These are phyloP conservation scores for Phenoliferia sp. DNA, from an alignment of 1,284 basidiomycete genomes.

Conservation along the genomic window DNA sequence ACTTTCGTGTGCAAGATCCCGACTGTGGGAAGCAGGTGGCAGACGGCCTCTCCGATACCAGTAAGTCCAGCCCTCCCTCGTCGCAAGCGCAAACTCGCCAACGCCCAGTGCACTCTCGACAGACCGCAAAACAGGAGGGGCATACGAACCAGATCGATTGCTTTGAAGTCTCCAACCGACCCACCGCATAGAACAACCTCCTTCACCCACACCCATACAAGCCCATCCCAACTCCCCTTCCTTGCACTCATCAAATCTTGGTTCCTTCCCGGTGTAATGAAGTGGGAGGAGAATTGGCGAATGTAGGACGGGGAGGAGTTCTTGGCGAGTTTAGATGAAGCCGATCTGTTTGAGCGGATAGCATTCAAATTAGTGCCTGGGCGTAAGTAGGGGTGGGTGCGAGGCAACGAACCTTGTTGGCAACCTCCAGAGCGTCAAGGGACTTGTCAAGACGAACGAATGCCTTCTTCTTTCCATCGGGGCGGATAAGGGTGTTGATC, in stretches of 20 bases:
- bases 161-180: not conserved
- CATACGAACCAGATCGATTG: not conserved
- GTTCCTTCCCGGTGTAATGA: not conserved
- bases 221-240: not conserved
- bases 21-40: too few relatives aligned
- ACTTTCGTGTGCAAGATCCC: too few relatives aligned
- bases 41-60: not conserved
- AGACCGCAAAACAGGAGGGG: not conserved
- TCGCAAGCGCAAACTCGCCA: not conserved
- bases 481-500: constrained; percentile 97
- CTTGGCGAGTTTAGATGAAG: constrained; percentile 58
- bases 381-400: not conserved
- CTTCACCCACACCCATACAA: not conserved
- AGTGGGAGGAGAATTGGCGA: not conserved
- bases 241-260: not conserved
- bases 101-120: not conserved
- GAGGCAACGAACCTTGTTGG: constrained; percentile 79
- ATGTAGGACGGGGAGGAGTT: not conserved
- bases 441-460: constrained; percentile 92
- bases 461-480: constrained; percentile 99
- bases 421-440: constrained; percentile 76
- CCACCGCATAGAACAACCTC: too few relatives aligned
- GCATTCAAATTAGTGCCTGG: not conserved
- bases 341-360: constrained; percentile 55
- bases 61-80: too few relatives aligned